Conservation (phyloP, 352 stramenopile genomes). For the Blastocystis sp. region DNA sequence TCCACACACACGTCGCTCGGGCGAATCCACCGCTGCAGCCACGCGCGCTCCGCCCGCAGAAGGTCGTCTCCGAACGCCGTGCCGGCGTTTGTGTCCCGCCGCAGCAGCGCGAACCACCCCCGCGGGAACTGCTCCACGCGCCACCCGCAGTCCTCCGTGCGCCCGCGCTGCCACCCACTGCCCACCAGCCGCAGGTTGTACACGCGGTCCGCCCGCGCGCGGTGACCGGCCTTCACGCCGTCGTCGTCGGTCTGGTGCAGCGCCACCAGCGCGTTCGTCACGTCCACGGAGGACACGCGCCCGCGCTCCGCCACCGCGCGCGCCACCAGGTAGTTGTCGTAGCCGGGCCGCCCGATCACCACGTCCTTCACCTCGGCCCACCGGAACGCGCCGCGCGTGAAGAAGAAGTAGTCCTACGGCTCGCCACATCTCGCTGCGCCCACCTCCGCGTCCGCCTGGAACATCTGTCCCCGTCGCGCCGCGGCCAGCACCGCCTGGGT, state of each 20-base stretch:
- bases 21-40: background rate
- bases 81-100: background rate
- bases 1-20: background rate
- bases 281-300: conserved; percentile 25
- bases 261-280: conserved; percentile 52
- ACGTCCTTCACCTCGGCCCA: conserved; percentile 7
- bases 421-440: too few relatives aligned
- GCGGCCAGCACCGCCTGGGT: background rate
- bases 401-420: conserved; percentile 37
- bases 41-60: background rate
- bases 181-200: conserved; percentile 52
- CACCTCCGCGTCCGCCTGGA: conserved; percentile 38
- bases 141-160: conserved; percentile 39
- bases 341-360: conserved; percentile 38
- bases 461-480: background rate
- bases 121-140: conserved; percentile 32
- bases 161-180: conserved; percentile 20
- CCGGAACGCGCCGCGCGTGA: conserved; percentile 9
- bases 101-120: background rate
- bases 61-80: conserved; percentile 18
- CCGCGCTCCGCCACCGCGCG: background rate
- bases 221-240: conserved; percentile 40
- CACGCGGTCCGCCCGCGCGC: background rate
- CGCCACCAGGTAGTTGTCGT: conserved; percentile 63
- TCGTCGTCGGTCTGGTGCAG: conserved; percentile 36